These are phyloP conservation scores for Copromyces sp. DNA, from an alignment of 495 filamentous ascomycete species.

Conservation along the genomic window DNA sequence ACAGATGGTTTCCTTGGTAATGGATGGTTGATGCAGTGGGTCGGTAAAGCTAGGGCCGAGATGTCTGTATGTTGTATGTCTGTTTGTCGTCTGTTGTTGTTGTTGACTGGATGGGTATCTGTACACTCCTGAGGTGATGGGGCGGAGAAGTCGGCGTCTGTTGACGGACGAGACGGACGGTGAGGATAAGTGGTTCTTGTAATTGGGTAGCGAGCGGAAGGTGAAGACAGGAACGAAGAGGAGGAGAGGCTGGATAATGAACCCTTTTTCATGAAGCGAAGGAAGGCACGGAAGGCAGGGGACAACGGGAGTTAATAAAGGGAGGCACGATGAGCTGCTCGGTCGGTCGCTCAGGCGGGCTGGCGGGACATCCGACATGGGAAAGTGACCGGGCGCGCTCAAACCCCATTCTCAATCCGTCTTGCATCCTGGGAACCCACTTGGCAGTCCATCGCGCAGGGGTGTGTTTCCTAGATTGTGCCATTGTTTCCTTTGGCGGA, in stretches of 20 bases:
- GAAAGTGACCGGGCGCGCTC: constrained; percentile 20
- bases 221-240: not conserved
- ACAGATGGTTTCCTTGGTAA: not conserved
- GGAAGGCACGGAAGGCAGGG: constrained; percentile 4
- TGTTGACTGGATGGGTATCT: not conserved
- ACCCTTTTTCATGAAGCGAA: not conserved
- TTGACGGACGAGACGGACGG: not conserved
- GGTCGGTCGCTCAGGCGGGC: not conserved
- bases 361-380: constrained; percentile 11
- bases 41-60: not conserved
- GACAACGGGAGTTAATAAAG: constrained; percentile 5
- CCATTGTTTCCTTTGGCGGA: not conserved
- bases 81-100: not conserved
- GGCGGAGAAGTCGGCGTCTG: not conserved
- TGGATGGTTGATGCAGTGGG: not conserved
- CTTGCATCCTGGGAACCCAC: not conserved
- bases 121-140: not conserved
- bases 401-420: constrained; percentile 20
- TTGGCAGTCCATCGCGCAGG: constrained; percentile 1
- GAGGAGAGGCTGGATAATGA: not conserved
- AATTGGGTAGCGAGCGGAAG: not conserved
- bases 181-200: not conserved
- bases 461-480: not conserved
- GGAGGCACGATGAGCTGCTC: constrained; percentile 9
- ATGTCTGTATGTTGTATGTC: not conserved